A percentile compares a stretch with the other conserved stretches of the same genome.
Conservation (phyloP, 1,284 basidiomycete genomes). For the Puccinia horiana region DNA sequence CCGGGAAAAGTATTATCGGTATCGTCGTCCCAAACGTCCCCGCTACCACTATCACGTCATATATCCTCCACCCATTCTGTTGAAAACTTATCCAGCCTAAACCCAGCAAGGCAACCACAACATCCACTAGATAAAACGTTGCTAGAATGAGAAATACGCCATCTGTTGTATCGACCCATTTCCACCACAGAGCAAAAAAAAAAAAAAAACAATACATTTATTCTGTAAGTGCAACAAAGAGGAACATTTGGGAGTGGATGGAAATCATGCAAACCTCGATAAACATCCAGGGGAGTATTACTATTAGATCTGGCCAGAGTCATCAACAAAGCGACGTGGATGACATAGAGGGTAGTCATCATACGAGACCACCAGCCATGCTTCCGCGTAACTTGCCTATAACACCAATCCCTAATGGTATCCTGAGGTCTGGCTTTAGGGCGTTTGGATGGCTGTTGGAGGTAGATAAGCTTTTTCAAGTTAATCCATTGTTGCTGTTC, state of each 20-base stretch:
- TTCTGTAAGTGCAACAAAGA: background rate
- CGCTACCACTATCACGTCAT: constrained; percentile 78
- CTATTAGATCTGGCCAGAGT: constrained; percentile 35
- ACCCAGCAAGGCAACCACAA: constrained; percentile 75
- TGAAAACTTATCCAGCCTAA: constrained; percentile 81
- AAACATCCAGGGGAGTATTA: constrained; percentile 9
- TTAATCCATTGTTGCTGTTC: constrained; percentile 96
- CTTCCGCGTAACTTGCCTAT: constrained; percentile 82
- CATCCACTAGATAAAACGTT: constrained; percentile 75
- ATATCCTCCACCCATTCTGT: constrained; percentile 80
- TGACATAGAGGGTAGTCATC: constrained; percentile 78
- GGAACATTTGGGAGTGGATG: constrained; percentile 62
- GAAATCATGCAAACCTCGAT: constrained; percentile 37
- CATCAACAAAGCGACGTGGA: constrained; percentile 86
- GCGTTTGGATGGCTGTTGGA: constrained; percentile 81
- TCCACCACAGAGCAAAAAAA: background rate
- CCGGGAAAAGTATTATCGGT: constrained; percentile 65
- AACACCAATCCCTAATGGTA: constrained; percentile 78
- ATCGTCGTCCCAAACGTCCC: constrained; percentile 85
- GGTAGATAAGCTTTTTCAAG: constrained; percentile 80
- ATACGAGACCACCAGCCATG: constrained; percentile 88
- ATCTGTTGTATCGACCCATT: constrained; percentile 62
- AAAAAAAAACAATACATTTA: background rate
- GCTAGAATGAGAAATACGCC: constrained; percentile 76
- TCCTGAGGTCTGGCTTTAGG: constrained; percentile 68